Evolutionary conservation across 225 moss, liverwort and hornwort genomes (phyloP).

Genomic region (Sphagnum tenellum): DNA sequence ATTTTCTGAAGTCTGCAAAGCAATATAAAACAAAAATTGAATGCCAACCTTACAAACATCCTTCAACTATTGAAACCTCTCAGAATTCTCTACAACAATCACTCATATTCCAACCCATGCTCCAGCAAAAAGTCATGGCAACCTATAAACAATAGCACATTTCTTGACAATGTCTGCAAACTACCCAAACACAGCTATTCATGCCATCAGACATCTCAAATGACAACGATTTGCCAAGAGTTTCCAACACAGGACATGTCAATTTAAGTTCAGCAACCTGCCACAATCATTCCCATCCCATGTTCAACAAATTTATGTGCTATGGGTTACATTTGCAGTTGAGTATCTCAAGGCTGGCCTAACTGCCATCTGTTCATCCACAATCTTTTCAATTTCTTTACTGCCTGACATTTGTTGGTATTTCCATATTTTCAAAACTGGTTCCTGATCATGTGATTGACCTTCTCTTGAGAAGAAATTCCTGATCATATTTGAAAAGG

Average conservation of each 20-base stretch:
- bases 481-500: too few relatives aligned
- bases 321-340: too few relatives aligned
- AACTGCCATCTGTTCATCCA: too few relatives aligned
- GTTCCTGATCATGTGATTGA: too few relatives aligned
- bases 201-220: slow-evolving; percentile 89
- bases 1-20: too few relatives aligned
- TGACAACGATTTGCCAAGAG: slow-evolving; percentile 58
- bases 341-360: too few relatives aligned
- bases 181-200: slow-evolving; percentile 93
- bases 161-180: not conserved
- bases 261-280: slow-evolving; percentile 74
- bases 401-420: too few relatives aligned
- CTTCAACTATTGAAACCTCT: not conserved
- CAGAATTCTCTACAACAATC: not conserved
- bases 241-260: slow-evolving; percentile 67
- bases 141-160: not conserved
- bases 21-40: too few relatives aligned
- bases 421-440: too few relatives aligned
- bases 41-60: not conserved
- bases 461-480: too few relatives aligned
- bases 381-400: too few relatives aligned
- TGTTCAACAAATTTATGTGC: not conserved
- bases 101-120: too few relatives aligned
- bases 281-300: slow-evolving; percentile 3
- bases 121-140: not conserved